Conservation (phyloP, 176 grass and related monocot species). For the Avena eriantha region DNA sequence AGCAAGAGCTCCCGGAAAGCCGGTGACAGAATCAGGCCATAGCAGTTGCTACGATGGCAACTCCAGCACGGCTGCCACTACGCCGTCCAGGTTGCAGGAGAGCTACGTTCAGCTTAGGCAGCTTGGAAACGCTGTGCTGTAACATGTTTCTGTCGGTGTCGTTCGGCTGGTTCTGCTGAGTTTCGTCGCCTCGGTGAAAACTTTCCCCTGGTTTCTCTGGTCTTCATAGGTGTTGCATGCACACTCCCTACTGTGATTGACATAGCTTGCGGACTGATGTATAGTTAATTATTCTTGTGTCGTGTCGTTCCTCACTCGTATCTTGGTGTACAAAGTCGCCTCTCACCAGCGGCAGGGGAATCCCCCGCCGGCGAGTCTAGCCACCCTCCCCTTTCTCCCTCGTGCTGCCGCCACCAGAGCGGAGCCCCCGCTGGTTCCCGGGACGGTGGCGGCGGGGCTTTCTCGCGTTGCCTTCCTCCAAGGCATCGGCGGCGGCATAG, state of each 20-base stretch:
- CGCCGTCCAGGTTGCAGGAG: constrained; percentile 53
- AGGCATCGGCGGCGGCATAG: no score
- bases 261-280: constrained; percentile 25
- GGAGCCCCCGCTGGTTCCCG: no score
- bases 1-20: constrained; percentile 48
- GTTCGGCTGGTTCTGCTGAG: constrained; percentile 14
- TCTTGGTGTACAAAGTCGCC: no score
- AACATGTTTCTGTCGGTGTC: neutral
- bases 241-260: constrained; percentile 23
- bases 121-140: neutral
- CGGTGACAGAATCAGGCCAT: constrained; percentile 38
- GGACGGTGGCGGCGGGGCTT: no score
- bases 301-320: neutral
- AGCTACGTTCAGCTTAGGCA: constrained; percentile 6
- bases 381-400: no score
- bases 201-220: neutral
- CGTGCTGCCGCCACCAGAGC: no score
- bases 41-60: constrained; percentile 71
- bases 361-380: no score
- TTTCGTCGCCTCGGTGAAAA: neutral
- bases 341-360: no score
- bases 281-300: constrained; percentile 21
- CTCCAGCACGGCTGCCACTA: constrained; percentile 44
- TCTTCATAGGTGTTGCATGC: constrained; percentile 12
- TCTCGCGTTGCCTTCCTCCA: no score